A percentile compares a stretch with the other conserved stretches of the same genome.
Conservation (phyloP, 2,329 filamentous ascomycete species). For the Stemphylium vesicarium region DNA sequence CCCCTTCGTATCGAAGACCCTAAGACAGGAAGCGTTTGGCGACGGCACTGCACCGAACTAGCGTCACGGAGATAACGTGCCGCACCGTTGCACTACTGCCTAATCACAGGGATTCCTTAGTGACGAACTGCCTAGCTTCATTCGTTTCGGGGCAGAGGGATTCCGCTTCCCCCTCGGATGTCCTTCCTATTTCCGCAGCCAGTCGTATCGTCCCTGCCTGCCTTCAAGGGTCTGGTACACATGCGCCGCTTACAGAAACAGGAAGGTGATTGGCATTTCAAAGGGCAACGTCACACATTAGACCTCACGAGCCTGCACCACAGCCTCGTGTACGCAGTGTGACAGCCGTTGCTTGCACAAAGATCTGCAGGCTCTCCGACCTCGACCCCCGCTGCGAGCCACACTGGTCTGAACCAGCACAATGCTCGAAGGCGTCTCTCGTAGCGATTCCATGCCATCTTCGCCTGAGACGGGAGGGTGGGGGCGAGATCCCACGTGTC, state of each 20-base stretch:
- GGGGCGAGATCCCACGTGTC: no score
- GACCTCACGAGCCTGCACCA: no score
- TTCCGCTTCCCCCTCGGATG: background rate
- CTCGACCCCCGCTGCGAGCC: background rate
- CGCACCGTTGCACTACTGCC: background rate
- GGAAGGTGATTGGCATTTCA: background rate
- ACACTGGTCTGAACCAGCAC: background rate
- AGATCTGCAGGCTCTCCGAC: background rate
- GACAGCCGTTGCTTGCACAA: background rate
- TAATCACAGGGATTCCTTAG: background rate
- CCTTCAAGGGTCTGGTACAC: background rate
- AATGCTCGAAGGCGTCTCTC: background rate
- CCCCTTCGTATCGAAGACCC: background rate
- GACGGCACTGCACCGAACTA: background rate
- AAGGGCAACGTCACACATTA: background rate
- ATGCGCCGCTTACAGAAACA: background rate
- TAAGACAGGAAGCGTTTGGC: background rate
- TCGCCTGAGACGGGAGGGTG: background rate
- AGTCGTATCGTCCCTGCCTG: background rate
- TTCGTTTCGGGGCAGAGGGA: background rate
- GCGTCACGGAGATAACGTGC: slow-evolving; percentile 7
- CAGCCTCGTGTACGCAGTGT: slow-evolving; percentile 4
- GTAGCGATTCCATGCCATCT: background rate
- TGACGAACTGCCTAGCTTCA: background rate
- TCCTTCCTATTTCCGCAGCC: background rate